phyloP scores from a whole-genome alignment of 2,329 filamentous ascomycete species.

The Hypoxylon sp. region DNA sequence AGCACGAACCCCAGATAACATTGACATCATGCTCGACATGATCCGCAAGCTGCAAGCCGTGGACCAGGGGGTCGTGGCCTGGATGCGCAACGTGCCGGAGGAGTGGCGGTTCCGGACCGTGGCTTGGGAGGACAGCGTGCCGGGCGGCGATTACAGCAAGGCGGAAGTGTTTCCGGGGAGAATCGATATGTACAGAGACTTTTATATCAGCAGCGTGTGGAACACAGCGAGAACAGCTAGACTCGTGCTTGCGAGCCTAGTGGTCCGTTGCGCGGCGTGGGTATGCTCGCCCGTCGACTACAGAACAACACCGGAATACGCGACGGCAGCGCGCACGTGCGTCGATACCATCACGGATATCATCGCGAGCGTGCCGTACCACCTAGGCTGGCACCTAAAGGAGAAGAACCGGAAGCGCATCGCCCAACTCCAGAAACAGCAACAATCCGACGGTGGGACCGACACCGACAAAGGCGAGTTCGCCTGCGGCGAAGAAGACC shows the following conservation, averaged over 20 bases:
- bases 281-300: constrained; percentile 72
- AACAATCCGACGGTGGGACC: constrained; percentile 38
- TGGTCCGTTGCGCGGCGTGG: constrained; percentile 72
- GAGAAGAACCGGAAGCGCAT: constrained; percentile 57
- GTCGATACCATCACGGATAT: constrained; percentile 69
- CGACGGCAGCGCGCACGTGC: constrained; percentile 64
- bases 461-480: constrained; percentile 54
- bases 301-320: constrained; percentile 72
- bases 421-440: neutral
- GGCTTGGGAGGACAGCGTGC: constrained; percentile 68
- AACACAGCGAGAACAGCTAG: constrained; percentile 68
- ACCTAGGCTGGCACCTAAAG: constrained; percentile 69
- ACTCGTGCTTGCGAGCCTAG: constrained; percentile 67
- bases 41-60: constrained; percentile 65
- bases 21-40: constrained; percentile 64
- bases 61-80: constrained; percentile 65
- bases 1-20: constrained; percentile 62
- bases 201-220: constrained; percentile 70
- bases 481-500: constrained; percentile 64
- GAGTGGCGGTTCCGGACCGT: constrained; percentile 66
- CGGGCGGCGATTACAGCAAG: constrained; percentile 64
- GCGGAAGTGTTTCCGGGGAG: constrained; percentile 72
- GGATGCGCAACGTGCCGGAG: constrained; percentile 65
- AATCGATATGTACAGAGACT: constrained; percentile 70
- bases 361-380: constrained; percentile 71